Percentiles rank a stretch among this genome's conserved stretches.
Evolutionary conservation across 306 rosid species (phyloP).

Genomic region (Rubus idaeus): DNA sequence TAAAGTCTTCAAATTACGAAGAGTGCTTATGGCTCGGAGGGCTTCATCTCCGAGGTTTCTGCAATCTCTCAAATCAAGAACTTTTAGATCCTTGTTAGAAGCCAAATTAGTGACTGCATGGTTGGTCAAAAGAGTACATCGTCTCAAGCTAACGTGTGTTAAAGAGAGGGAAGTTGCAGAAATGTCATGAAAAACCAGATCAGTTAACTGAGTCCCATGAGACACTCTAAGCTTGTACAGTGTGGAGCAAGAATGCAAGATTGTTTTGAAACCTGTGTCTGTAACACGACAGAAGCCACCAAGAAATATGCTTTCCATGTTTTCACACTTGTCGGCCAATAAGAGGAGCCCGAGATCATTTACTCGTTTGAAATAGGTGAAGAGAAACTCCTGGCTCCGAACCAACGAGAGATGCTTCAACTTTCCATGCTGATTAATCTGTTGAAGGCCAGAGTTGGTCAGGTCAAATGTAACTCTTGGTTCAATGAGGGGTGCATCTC

Average conservation of each 20-base stretch:
- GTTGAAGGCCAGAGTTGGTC: constrained; percentile 85
- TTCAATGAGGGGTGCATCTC: constrained; percentile 85
- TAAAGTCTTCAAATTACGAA: constrained; percentile 58
- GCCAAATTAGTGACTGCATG: constrained; percentile 64
- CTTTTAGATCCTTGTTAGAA: constrained; percentile 71
- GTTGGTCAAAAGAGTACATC: constrained; percentile 80
- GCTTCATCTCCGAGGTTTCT: constrained; percentile 84
- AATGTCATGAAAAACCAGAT: constrained; percentile 87
- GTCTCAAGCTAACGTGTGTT: constrained; percentile 77
- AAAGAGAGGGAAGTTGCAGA: constrained; percentile 88
- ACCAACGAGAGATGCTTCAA: constrained; percentile 81
- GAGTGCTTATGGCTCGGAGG: constrained; percentile 60
- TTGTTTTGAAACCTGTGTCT: constrained; percentile 91
- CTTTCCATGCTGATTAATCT: constrained; percentile 75
- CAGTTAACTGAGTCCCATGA: constrained; percentile 86
- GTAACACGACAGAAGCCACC: constrained; percentile 98
- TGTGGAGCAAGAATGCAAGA: constrained; percentile 81
- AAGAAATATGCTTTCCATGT: constrained; percentile 83
- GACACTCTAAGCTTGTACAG: constrained; percentile 81
- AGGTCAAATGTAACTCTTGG: constrained; percentile 76
- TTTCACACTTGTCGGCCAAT: constrained; percentile 82
- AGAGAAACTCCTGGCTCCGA: constrained; percentile 73
- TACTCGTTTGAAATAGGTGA: constrained; percentile 74
- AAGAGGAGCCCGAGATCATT: constrained; percentile 86
- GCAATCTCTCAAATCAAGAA: constrained; percentile 86